phyloP scores from a whole-genome alignment of 2,329 filamentous ascomycete genomes.

The Pseudogymnoascus sp. region DNA sequence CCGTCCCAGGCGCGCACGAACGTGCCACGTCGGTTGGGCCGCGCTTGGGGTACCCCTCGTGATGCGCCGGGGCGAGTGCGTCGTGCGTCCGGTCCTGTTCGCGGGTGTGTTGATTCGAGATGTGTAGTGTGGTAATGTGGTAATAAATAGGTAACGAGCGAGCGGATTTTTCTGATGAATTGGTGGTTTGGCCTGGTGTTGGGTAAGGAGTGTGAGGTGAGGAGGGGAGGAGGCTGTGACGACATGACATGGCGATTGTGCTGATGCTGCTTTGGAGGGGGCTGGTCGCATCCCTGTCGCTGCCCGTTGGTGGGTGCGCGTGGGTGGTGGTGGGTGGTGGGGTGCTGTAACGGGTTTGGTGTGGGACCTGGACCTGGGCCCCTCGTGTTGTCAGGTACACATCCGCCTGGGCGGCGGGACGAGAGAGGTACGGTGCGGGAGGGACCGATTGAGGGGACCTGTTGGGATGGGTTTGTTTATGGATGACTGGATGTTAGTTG shows the following conservation, averaged over 20 bases:
- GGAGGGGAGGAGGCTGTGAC: not conserved
- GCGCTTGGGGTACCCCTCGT: not conserved
- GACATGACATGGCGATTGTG: not conserved
- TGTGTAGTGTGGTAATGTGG: not conserved
- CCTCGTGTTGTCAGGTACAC: not conserved
- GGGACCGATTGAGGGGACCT: not conserved
- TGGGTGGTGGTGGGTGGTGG: not conserved
- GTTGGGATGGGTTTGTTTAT: not conserved
- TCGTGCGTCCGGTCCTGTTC: not conserved
- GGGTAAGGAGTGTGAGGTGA: not conserved
- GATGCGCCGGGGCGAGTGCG: not conserved
- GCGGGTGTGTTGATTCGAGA: not conserved
- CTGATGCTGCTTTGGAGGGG: not conserved
- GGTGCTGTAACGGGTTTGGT: not conserved
- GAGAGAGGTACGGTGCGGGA: not conserved
- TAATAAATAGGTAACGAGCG: not conserved
- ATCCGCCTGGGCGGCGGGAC: not conserved
- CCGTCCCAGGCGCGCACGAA: not conserved
- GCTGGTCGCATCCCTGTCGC: not conserved
- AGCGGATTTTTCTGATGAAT: not conserved
- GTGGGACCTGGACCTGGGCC: not conserved
- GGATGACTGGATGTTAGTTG: not conserved
- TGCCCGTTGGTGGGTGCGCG: not conserved
- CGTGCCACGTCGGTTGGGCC: slow-evolving; percentile 3
- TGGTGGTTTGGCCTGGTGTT: not conserved